Base-by-base conservation (phyloP, 208 protist species). In the Acanthamoeba quina region DNA sequence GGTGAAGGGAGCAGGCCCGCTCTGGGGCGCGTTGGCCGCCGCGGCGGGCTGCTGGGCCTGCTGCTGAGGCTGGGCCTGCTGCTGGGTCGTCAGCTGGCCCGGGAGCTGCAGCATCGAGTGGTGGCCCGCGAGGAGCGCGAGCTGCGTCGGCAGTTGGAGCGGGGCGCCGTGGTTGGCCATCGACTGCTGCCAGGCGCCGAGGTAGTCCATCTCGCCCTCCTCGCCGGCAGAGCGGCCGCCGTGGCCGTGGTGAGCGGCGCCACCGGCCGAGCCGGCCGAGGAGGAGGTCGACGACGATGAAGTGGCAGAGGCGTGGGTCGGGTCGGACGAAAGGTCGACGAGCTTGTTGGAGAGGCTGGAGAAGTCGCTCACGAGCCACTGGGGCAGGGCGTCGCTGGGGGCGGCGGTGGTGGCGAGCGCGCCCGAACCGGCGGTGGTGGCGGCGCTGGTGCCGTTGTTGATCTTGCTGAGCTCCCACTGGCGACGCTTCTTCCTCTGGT, bases 291-390 rank as follows among this genome's bases (percentile, higher is more conserved):
- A 17, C 11, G 66, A 31, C n/a, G 66, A 7, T 13, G 66, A 74
- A 6, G 70, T 29, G 31, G 34, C 5, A 49, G 70, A 80, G 6
- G 70, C 47, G 37, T 80, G 70, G 0, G 70, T 37, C 37, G 37
- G 70, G 70, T 80, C 70, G 37, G 70, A 41, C 15, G 70, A 80
- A 7, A 80, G 70, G 70, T 80, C 70, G 37, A 80, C 70, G 34
- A 80, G 31, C 70, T 80, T 80, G 37, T 80, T 80, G 70, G 70
- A 80, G 70, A 80, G 70, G 41, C 70, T 80, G 34, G 70, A 80
- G 70, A 80, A 80, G 41, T 80, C 70, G 70, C 70, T 80, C 70
- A 80, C 70, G 19, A 80, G 70, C 70, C 70, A 80, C 70, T 80
- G 70, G n/a, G 70, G 70, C 70, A 80, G 70, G 21, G 70, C 70